Conservation (phyloP, 2,329 filamentous ascomycete genomes). For the Xylaria sp. region DNA sequence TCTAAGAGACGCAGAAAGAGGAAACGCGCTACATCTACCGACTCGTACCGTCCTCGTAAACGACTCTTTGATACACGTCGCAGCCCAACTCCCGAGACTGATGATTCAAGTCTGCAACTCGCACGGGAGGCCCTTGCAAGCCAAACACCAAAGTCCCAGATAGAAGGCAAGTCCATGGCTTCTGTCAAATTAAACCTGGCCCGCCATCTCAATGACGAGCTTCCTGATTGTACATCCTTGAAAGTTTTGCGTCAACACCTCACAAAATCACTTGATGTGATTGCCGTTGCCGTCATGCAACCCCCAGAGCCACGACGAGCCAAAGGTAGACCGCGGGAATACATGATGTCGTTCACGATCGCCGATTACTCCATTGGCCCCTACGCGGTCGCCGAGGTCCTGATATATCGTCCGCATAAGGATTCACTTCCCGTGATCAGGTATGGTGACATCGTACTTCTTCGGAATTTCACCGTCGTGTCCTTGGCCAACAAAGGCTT, state of each 20-base stretch:
- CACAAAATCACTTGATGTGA: slow-evolving; percentile 62
- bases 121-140: slow-evolving; percentile 45
- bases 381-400: slow-evolving; percentile 62
- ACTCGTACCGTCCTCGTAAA: slow-evolving; percentile 27
- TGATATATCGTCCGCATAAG: slow-evolving; percentile 69
- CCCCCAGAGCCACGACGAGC: slow-evolving; percentile 64
- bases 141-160: slow-evolving; percentile 42
- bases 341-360: slow-evolving; percentile 67
- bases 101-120: slow-evolving; percentile 45
- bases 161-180: slow-evolving; percentile 48
- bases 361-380: slow-evolving; percentile 67
- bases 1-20: slow-evolving; percentile 32
- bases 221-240: slow-evolving; percentile 65
- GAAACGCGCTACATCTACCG: slow-evolving; percentile 31
- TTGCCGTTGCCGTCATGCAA: slow-evolving; percentile 64
- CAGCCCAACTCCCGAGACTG: slow-evolving; percentile 34
- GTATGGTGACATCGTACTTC: slow-evolving; percentile 67
- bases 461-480: slow-evolving; percentile 66
- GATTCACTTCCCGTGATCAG: slow-evolving; percentile 65
- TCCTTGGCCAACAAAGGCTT: slow-evolving; percentile 66
- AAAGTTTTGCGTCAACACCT: slow-evolving; percentile 63
- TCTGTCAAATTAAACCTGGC: slow-evolving; percentile 59
- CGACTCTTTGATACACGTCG: slow-evolving; percentile 31
- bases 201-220: slow-evolving; percentile 59
- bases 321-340: slow-evolving; percentile 68